Base-by-base conservation (phyloP, 352 stramenopile species). In the Hyaloperonospora brassicae region DNA sequence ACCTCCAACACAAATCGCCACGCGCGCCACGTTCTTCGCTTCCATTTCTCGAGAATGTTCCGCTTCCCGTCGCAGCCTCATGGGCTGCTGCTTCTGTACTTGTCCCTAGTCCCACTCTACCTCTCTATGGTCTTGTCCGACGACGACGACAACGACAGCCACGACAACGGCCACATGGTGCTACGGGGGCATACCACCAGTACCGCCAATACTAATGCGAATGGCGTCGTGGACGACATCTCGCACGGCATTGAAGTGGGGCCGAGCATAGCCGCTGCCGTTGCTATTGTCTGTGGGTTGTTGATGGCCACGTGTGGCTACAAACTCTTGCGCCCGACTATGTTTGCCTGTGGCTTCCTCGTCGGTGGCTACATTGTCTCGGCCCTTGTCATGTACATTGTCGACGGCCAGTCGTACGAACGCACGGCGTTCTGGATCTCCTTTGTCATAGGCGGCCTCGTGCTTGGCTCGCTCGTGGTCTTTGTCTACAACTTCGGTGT, bases 261-360 rank as follows among this genome's bases (percentile, higher is more conserved):
- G 1, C 62, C 65, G 8, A 57, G 62, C 38, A 68, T 74, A 43
- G 57, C 57, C 27, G 73, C 73, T 2, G 60, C 58, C n/a, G 56
- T 79, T n/a, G 66, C 76, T 30, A 82, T 84, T 47, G 45, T 66
- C 7, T 57, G 44, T 14, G 76, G 76, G 0, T n/a, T 63, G 1
- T 55, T 57, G 2, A 65, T 82, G 41, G 62, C 57, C 22, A 64
- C 69, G 11, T 81, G 59, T 17, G 76, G 76, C 46, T 81, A 70
- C 57, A 72, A 72, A 24, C 50, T 84, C 3, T 56, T 86, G 23
- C 76, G 76, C 13, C 76, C 73, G 30, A 72, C 73, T 21, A 83
- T 84, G 70, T 86, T 86, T 47, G 55, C 70, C 17, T 81, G 73
- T 46, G 76, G 73, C 7, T 84, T 84, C 59, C 59, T 83, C 46